phyloP scores from a whole-genome alignment of 2,329 filamentous ascomycete genomes.

The Fusarium compactum region DNA sequence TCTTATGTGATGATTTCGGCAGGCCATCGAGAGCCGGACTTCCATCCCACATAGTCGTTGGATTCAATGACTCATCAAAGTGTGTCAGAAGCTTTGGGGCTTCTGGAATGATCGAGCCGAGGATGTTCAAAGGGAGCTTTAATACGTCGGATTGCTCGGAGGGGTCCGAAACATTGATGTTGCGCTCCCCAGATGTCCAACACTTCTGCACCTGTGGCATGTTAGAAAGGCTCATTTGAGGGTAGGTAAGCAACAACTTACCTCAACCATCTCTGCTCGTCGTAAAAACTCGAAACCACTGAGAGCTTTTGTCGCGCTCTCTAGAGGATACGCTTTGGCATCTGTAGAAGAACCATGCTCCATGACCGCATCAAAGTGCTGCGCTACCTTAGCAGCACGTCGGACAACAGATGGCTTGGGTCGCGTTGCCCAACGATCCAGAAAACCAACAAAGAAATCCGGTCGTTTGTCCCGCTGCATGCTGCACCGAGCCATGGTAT shows the following conservation, averaged over 20 bases:
- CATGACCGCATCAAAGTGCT: constrained; percentile 38
- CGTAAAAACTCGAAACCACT: constrained; percentile 36
- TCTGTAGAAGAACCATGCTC: constrained; percentile 26
- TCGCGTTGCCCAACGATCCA: constrained; percentile 24
- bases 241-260: background rate
- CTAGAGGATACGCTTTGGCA: constrained; percentile 2
- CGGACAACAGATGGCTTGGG: constrained; percentile 29
- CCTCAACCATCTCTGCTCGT: constrained; percentile 28
- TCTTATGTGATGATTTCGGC: too few species aligned
- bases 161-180: background rate
- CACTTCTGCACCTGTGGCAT: constrained; percentile 26
- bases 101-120: background rate
- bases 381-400: constrained; percentile 35
- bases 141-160: background rate
- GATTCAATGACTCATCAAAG: background rate
- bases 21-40: too few species aligned
- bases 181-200: constrained; percentile 18
- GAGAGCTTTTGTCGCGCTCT: constrained; percentile 20
- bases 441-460: constrained; percentile 35
- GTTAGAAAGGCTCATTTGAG: background rate
- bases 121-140: background rate
- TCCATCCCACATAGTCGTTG: background rate
- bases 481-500: constrained; percentile 27
- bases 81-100: background rate
- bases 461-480: constrained; percentile 28